A percentile compares a stretch with the other conserved stretches of the same genome.
phyloP scores from a whole-genome alignment of 2,329 filamentous ascomycete genomes.

The Teratosphaeria pseudoeucalypti region DNA sequence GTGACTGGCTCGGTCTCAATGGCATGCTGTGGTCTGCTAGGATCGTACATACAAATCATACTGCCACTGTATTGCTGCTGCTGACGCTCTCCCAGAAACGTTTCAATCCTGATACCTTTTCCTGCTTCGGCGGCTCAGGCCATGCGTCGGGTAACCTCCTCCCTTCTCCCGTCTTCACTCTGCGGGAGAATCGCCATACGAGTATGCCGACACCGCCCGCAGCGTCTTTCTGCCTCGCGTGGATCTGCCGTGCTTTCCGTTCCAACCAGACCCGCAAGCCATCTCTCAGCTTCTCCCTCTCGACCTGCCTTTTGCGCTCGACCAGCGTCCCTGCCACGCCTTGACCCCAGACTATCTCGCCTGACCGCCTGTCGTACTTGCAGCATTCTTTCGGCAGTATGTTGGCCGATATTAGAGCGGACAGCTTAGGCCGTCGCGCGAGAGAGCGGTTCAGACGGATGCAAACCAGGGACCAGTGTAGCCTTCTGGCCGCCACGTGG shows the following conservation, averaged over 20 bases:
- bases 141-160: background rate
- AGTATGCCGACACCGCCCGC: constrained; percentile 32
- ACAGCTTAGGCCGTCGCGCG: constrained; percentile 48
- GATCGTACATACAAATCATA: background rate
- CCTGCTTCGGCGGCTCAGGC: constrained; percentile 27
- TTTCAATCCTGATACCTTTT: constrained; percentile 37
- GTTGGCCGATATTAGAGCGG: constrained; percentile 50
- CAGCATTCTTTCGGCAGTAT: constrained; percentile 57
- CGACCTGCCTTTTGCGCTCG: constrained; percentile 52
- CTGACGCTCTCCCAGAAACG: constrained; percentile 55
- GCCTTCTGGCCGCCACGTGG: constrained; percentile 51
- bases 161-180: constrained; percentile 32
- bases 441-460: constrained; percentile 56
- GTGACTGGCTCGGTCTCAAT: too few species aligned
- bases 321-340: constrained; percentile 50
- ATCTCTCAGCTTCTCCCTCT: constrained; percentile 59
- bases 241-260: constrained; percentile 27
- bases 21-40: background rate
- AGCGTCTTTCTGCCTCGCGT: constrained; percentile 24
- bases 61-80: background rate
- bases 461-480: constrained; percentile 53
- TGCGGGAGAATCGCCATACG: constrained; percentile 30
- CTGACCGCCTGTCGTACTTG: constrained; percentile 21
- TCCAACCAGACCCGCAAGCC: constrained; percentile 54
- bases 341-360: constrained; percentile 25